Base-by-base conservation (phyloP, 371 early-diverging fungal genomes). In the Cokeromyces recurvatus region DNA sequence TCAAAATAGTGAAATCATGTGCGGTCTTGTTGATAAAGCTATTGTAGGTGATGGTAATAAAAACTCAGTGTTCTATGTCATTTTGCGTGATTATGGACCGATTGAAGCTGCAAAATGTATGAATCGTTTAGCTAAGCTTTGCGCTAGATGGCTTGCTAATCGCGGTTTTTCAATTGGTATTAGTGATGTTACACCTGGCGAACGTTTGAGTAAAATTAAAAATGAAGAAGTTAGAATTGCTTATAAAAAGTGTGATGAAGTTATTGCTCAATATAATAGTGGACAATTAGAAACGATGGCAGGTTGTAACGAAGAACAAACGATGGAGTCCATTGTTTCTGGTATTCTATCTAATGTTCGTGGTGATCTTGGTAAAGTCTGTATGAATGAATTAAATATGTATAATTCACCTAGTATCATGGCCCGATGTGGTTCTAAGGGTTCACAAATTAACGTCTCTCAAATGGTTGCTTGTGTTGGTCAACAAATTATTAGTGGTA, bases 391-490 rank as follows among this genome's bases (percentile, higher is more conserved):
- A 65, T 74, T 99, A 40, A 90, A 89, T 67, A 86, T 81, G 66
- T 84, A 91, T 72, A 99, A 99, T 58, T 91, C 98, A 7, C 97
- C 99, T 1, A 79, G 96, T 50, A 96, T 93, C 74, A 99, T 99
- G 99, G 91, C 94, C 21, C 82, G 89, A 97, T 89, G 83, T 68
- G 38, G 70, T 53, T 43, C 49, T 8, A 46, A 60, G 45, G 61
- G 99, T 57, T 96, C 97, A 29, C 86, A 91, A 48, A 90, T 98
- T 65, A 99, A 99, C 79, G 98, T 99, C 32, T 95, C 94, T 22
- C 99, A 99, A 73, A 99, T 99, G 99, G 94, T 97, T 57, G 97
- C 98, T 51, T 97, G 97, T 89, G 99, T 99, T 56, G 99, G 99
- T 59, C 99, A 99, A 75, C 99, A 99, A 66, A 95, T 97, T 82